Evolutionary conservation across 805 yeast species (phyloP), one percentile per base, ranked within the genome.

Genomic region (Candida caryicola): DNA sequence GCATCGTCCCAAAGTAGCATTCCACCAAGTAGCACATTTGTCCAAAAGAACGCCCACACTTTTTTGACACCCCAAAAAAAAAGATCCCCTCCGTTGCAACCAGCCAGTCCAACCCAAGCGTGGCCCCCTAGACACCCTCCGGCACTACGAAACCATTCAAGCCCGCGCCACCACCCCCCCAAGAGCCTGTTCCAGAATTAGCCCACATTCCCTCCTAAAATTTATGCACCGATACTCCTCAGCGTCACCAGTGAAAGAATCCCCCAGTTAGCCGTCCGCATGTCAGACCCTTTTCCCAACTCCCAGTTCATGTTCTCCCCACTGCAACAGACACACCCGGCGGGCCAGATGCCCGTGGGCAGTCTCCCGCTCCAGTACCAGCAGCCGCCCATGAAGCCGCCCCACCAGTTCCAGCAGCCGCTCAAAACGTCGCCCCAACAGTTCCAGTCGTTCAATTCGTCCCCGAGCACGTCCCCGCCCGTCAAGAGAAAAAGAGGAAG

Each of bases 401-500:
- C 25, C 25, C 10, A 7, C 7, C 25, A 21, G 10, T 21, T 21
- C 25, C 25, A 21, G 10, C 25, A 7, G 25, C 25, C 25, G 9
- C 7, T 10, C 25, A 21, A 7, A 10, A 21, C 25, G 25, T 21
- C 25, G 25, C 25, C 25, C 7, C 25, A 21, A 7, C 25, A 21
- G 10, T 21, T 21, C 25, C 25, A 21, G 25, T 7, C 25, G 25
- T 21, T 21, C 25, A 21, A 7, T 7, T 21, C 25, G 25, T 21
- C 25, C 25, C 25, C 19, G 13, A 29, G 29, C 23, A 29, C 23
- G 23, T 21, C 44, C 4, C 48, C 51, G 2, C 63, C 69, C 3
- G 54, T 58, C 13, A 69, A 66, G 45, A 51, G 62, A 35, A 69
- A 64, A 46, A 51, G 74, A 46, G 74, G 74, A n/a, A 57, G 74